A percentile compares a stretch with the other conserved stretches of the same genome.
Conservation (phyloP, 2,329 filamentous ascomycete genomes). For the Arthrobotrys musiformis region DNA sequence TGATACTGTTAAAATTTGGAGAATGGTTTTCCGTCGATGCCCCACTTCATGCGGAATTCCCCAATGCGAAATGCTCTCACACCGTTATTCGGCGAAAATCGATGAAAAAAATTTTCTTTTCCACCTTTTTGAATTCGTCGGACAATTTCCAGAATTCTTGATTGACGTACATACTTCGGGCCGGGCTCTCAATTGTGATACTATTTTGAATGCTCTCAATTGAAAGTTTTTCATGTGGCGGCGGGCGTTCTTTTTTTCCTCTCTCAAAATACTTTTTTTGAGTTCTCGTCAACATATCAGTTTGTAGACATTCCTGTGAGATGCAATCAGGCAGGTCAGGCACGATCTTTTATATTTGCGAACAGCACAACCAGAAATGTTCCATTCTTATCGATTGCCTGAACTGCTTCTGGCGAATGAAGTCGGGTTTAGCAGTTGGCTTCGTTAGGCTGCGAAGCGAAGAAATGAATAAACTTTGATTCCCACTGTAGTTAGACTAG, state of each 20-base stretch:
- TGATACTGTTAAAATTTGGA: slow-evolving; percentile 38
- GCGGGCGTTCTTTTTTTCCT: not conserved
- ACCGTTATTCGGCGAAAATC: slow-evolving; percentile 48
- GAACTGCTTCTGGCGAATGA: slow-evolving; percentile 44
- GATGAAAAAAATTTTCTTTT: slow-evolving; percentile 26
- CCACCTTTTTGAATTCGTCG: not conserved
- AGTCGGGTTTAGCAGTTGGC: slow-evolving; percentile 32
- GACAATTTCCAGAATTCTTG: slow-evolving; percentile 4
- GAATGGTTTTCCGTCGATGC: slow-evolving; percentile 43
- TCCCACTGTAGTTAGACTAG: slow-evolving; percentile 34
- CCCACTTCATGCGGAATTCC: slow-evolving; percentile 51
- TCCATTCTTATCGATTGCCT: slow-evolving; percentile 52
- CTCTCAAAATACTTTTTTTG: not conserved
- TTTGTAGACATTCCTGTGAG: slow-evolving; percentile 37
- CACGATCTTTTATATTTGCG: slow-evolving; percentile 37
- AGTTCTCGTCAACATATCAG: slow-evolving; percentile 20
- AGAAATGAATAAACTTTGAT: slow-evolving; percentile 16
- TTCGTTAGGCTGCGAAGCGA: slow-evolving; percentile 47
- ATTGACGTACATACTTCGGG: slow-evolving; percentile 20
- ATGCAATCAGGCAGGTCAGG: slow-evolving; percentile 50
- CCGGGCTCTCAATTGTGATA: not conserved
- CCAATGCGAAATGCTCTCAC: slow-evolving; percentile 21
- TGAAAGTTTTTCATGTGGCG: not conserved
- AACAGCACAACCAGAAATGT: slow-evolving; percentile 33
- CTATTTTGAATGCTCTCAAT: not conserved